Evolutionary conservation across 495 filamentous ascomycete genomes (phyloP).

Genomic region (Podospora conica): DNA sequence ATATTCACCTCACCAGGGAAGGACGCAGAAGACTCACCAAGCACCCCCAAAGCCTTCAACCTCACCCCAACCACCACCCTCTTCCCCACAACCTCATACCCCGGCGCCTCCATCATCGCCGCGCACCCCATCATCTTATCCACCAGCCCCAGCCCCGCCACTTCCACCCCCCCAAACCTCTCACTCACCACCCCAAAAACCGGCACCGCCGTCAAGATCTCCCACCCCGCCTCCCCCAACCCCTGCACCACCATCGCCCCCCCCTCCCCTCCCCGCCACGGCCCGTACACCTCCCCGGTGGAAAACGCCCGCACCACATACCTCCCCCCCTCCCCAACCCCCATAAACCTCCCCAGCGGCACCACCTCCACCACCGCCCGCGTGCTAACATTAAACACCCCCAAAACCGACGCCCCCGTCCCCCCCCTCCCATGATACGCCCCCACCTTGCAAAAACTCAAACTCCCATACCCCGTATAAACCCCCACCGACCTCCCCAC

Average conservation of each 20-base stretch:
- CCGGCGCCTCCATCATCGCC: constrained; percentile 54
- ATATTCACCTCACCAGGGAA: not conserved
- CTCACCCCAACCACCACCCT: constrained; percentile 55
- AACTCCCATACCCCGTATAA: constrained; percentile 69
- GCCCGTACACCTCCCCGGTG: constrained; percentile 63
- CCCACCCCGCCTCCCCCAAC: constrained; percentile 70
- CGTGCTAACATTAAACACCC: constrained; percentile 72
- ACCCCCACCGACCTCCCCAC: constrained; percentile 63
- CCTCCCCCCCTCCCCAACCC: constrained; percentile 44
- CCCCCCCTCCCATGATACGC: constrained; percentile 57
- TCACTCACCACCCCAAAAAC: constrained; percentile 48
- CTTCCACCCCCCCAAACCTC: constrained; percentile 29
- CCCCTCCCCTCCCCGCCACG: constrained; percentile 63
- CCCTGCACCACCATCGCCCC: constrained; percentile 50
- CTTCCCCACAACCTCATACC: constrained; percentile 50
- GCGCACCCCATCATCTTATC: constrained; percentile 87
- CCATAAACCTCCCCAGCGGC: constrained; percentile 64
- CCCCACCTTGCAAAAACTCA: constrained; percentile 67
- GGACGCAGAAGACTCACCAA: constrained; percentile 50
- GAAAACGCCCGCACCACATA: constrained; percentile 70
- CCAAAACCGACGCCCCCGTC: constrained; percentile 70
- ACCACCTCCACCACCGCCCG: constrained; percentile 57
- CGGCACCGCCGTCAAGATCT: constrained; percentile 68
- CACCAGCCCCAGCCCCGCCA: constrained; percentile 73
- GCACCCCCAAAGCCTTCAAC: constrained; percentile 73